Percentiles rank a stretch among this genome's conserved stretches.
Conservation (phyloP, 225 moss, liverwort and hornwort genomes). For the Anthoceros angustus region DNA sequence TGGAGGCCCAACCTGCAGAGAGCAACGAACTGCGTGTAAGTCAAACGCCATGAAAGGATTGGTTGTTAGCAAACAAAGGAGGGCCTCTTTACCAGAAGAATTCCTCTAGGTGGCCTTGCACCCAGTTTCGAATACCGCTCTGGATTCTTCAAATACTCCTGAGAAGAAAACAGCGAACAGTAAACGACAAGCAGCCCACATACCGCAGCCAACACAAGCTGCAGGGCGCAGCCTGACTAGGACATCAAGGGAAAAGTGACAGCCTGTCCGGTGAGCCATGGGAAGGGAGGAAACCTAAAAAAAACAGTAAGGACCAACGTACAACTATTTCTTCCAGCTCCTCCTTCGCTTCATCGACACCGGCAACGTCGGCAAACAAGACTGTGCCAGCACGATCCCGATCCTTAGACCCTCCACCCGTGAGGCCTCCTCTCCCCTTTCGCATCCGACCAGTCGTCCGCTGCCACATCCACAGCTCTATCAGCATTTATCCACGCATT, state of each 20-base stretch:
- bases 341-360: conserved; percentile 96
- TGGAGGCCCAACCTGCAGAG: conserved; percentile 71
- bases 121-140: conserved; percentile 73
- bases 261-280: neutral
- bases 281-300: conserved; percentile 1
- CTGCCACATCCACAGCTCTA: conserved; percentile 16
- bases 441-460: conserved; percentile 85
- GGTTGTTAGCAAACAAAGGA: neutral
- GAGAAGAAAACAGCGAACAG: conserved; percentile 7
- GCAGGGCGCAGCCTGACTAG: too few relatives aligned
- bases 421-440: conserved; percentile 42
- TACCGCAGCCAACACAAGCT: neutral
- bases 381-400: conserved; percentile 55
- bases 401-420: conserved; percentile 71
- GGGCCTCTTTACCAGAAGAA: conserved; percentile 49
- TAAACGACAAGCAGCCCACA: neutral
- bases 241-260: neutral
- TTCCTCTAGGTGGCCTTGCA: conserved; percentile 77
- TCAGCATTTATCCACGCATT: neutral
- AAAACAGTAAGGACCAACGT: conserved; percentile 17
- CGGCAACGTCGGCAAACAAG: conserved; percentile 93
- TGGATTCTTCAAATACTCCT: conserved; percentile 80
- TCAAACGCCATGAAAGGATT: neutral
- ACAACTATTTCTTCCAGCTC: conserved; percentile 98
- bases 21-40: conserved; percentile 4